A percentile compares a stretch with the other conserved stretches of the same genome.
These are phyloP conservation scores for Neonothopanus nambi DNA, from an alignment of 1,284 basidiomycete genomes.

Conservation along the genomic window DNA sequence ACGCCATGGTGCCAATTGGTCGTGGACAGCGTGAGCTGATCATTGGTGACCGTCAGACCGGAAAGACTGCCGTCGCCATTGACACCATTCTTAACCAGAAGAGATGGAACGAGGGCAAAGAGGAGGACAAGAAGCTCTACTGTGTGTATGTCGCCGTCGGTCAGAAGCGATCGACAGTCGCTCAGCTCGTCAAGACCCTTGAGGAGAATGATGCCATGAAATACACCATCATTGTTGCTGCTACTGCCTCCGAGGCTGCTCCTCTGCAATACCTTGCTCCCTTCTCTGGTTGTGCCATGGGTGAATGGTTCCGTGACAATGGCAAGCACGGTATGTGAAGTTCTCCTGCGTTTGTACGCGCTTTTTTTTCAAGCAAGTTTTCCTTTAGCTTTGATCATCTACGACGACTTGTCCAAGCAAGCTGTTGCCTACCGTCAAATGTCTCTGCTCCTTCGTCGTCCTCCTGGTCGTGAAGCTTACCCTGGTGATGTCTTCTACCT, in stretches of 20 bases:
- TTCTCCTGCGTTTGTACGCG: neutral
- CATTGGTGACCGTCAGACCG: constrained; percentile 99
- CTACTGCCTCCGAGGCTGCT: constrained; percentile 98
- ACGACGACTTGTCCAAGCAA: constrained; percentile 99
- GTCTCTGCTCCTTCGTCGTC: constrained; percentile 99
- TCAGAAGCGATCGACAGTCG: constrained; percentile 99
- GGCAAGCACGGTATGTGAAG: constrained; percentile 80
- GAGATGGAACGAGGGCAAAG: constrained; percentile 97
- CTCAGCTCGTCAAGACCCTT: constrained; percentile 98
- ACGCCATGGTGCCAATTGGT: constrained; percentile 99
- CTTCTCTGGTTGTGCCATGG: constrained; percentile 99
- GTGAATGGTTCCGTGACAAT: constrained; percentile 99
- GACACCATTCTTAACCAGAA: constrained; percentile 99
- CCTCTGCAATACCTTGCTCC: constrained; percentile 99
- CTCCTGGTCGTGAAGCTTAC: constrained; percentile 99
- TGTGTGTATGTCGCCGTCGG: constrained; percentile 99
- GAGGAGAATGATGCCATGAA: constrained; percentile 99
- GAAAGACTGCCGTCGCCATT: constrained; percentile 98
- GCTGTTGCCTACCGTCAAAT: constrained; percentile 99
- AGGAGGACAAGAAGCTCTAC: constrained; percentile 98
- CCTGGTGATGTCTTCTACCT: constrained; percentile 99
- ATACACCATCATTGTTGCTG: constrained; percentile 98
- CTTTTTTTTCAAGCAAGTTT: constrained; percentile 19
- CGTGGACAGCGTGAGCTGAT: constrained; percentile 99
- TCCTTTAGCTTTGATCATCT: constrained; percentile 87